Base-by-base conservation (phyloP, 257 asterid species). In the Solanum habrochaites region DNA sequence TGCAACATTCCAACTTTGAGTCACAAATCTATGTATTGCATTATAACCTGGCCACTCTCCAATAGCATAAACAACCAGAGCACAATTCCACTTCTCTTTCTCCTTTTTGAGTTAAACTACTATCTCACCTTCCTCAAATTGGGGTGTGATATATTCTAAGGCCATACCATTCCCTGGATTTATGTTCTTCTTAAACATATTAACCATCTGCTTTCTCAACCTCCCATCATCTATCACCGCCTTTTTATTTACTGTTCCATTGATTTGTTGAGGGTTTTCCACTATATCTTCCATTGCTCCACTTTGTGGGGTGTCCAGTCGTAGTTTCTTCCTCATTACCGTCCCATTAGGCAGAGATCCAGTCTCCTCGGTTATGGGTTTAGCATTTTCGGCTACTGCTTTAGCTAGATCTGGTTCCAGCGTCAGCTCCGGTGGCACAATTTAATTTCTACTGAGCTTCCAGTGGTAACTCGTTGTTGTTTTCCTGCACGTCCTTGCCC, bases 341-440 rank as follows among this genome's bases (percentile, higher is more conserved):
- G 2, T 56, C 9, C n/a, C n/a, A 56, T 20, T 20, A 16, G 64
- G 1, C 1, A 7, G 10, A 2, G n/a, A 16, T 56, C 25, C 64
- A 16, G n/a, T 7, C 64, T 7, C 25, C 0, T 1, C 0, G n/a
- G n/a, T 3, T 16, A 18, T 20, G n/a, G 2, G 0, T 56, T 20
- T 16, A 18, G 4, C 25, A 56, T 6, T 56, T 18, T 20, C 11
- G 2, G 0, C 11, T 56, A 1, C 1, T 1, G 3, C 23, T 0
- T 56, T 56, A 18, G 11, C 9, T 56, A 1, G 11, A 18, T 56
- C 5, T 52, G 3, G 60, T 7, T 7, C 11, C 2, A 0, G 2
- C 0, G 25, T 56, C 64, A 7, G 7, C 20, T 7, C 11, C 4
- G 4, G 4, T 18, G 64, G 0, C 1, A 20, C 4, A 56, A 56